phyloP scores from a whole-genome alignment of 129 eudicot species.

The Ambrosia trifida region DNA sequence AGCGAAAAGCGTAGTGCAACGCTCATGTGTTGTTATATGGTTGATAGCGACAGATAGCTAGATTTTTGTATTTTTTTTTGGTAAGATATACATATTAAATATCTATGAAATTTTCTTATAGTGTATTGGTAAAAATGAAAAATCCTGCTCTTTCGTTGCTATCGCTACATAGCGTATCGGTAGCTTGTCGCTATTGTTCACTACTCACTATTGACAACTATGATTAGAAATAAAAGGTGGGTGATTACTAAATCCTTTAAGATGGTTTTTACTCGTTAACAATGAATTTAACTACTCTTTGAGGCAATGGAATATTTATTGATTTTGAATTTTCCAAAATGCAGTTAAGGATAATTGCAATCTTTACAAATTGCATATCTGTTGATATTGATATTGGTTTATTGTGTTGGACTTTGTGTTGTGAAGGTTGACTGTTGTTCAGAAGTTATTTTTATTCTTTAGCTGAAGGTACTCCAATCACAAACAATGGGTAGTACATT shows the following conservation, averaged over 20 bases:
- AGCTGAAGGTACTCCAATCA: conserved; percentile 22
- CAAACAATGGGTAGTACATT: conserved; percentile 69
- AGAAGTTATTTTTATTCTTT: conserved; percentile 22
- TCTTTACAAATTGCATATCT: conserved; percentile 2
- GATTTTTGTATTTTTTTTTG: no score
- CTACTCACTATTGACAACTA: no score
- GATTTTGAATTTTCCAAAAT: not conserved
- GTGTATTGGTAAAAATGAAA: no score
- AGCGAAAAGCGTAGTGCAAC: no score
- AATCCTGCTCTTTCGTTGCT: no score
- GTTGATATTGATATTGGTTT: not conserved
- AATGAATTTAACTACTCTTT: not conserved
- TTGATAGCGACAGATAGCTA: no score
- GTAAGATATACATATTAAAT: no score
- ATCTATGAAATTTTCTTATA: no score
- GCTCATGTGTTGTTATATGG: no score
- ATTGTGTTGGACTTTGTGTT: conserved; percentile 22
- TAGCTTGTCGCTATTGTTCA: no score
- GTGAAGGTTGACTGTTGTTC: conserved; percentile 40
- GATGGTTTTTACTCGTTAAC: not conserved
- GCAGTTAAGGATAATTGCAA: conserved; percentile 7
- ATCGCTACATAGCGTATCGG: no score
- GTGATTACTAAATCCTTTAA: not conserved
- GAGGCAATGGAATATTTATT: not conserved
- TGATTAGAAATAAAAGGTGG: no score